These are phyloP conservation scores for Piloderma croceum DNA, from an alignment of 768 basidiomycete species.

Conservation along the genomic window DNA sequence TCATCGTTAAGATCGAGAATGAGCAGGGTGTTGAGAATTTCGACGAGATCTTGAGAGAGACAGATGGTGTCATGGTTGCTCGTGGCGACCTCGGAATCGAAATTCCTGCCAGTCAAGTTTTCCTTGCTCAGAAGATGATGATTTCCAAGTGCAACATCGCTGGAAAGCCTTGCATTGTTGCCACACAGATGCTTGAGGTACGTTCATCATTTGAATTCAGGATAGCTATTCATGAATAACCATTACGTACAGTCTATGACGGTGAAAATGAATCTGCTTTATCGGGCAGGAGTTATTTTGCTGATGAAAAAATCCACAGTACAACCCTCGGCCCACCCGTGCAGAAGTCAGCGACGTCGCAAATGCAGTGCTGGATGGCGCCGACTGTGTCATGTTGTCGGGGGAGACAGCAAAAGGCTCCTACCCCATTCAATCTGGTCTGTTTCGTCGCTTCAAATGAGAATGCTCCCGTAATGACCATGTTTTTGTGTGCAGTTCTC, in stretches of 20 bases:
- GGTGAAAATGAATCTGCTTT: constrained; percentile 35
- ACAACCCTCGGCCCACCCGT: constrained; percentile 97
- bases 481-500: constrained; percentile 49
- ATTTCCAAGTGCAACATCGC: constrained; percentile 98
- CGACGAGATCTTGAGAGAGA: constrained; percentile 92
- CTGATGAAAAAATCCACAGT: constrained; percentile 39
- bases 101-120: constrained; percentile 98
- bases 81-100: constrained; percentile 99
- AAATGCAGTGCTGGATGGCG: constrained; percentile 97
- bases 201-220: constrained; percentile 12
- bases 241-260: constrained; percentile 77
- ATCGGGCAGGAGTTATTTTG: not conserved
- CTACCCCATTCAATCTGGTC: constrained; percentile 94
- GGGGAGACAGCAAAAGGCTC: constrained; percentile 98
- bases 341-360: constrained; percentile 99
- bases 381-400: constrained; percentile 99
- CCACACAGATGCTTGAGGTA: constrained; percentile 98
- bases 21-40: constrained; percentile 99
- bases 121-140: constrained; percentile 99
- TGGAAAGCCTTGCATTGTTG: constrained; percentile 97
- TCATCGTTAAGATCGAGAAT: constrained; percentile 99
- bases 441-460: constrained; percentile 17
- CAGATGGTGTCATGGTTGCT: constrained; percentile 99
- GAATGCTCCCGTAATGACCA: not conserved
- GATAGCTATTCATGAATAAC: constrained; percentile 10